A percentile compares a stretch with the other conserved stretches of the same genome.
These are phyloP conservation scores for Oryza glaberrima DNA, from an alignment of 176 grass and related monocot species.

Conservation along the genomic window DNA sequence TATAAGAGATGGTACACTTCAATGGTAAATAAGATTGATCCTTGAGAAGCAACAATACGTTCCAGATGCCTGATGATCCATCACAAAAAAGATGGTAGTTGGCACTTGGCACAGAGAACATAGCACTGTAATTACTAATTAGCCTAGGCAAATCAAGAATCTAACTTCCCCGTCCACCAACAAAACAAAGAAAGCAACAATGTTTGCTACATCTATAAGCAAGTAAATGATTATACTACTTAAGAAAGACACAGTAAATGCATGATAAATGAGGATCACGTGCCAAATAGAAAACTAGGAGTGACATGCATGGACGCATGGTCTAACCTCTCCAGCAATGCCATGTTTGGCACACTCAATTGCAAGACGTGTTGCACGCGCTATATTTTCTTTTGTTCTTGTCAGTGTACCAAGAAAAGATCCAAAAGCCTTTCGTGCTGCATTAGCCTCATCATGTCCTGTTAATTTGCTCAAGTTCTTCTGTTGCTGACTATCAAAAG, in stretches of 20 bases:
- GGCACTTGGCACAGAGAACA: conserved; percentile 26
- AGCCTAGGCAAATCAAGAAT: conserved; percentile 26
- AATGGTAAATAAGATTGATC: conserved; percentile 3
- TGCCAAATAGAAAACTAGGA: conserved; percentile 17
- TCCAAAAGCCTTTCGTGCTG: conserved; percentile 74
- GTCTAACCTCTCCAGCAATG: conserved; percentile 90
- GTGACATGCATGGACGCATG: conserved; percentile 41
- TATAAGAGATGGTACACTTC: conserved; percentile 14
- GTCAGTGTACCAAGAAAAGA: conserved; percentile 71
- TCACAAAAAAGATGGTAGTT: conserved; percentile 11
- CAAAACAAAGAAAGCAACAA: conserved; percentile 21
- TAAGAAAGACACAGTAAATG: conserved; percentile 12
- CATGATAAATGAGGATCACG: neutral
- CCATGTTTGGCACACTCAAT: conserved; percentile 94
- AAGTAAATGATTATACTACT: conserved; percentile 35
- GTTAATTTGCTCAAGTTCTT: conserved; percentile 45
- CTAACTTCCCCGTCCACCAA: conserved; percentile 32
- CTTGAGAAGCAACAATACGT: neutral
- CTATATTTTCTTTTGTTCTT: conserved; percentile 96
- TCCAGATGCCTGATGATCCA: neutral
- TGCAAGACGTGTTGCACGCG: conserved; percentile 86
- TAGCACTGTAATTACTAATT: conserved; percentile 22
- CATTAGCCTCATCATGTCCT: conserved; percentile 57
- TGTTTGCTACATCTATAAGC: conserved; percentile 38
- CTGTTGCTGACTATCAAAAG: conserved; percentile 45